Percentiles rank a stretch among this genome's conserved stretches.
These are phyloP conservation scores for Colletotrichum brevisporum DNA, from an alignment of 2,329 filamentous ascomycete genomes.

Conservation along the genomic window DNA sequence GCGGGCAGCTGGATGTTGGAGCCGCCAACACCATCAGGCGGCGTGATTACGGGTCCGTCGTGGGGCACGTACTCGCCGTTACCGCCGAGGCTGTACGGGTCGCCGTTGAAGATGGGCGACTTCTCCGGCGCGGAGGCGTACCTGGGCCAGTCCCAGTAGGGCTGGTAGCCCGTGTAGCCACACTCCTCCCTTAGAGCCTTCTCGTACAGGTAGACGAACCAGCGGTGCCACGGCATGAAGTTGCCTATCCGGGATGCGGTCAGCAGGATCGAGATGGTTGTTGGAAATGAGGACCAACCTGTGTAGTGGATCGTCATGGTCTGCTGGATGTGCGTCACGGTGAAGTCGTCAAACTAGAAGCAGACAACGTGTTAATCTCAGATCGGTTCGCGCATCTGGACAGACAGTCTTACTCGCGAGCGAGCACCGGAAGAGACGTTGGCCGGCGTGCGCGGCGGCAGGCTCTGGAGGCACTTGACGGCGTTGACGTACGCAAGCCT, in stretches of 20 bases:
- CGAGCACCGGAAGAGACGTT: constrained; percentile 57
- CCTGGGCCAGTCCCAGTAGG: constrained; percentile 55
- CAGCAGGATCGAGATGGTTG: too few species aligned
- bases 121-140: constrained; percentile 55
- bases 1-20: constrained; percentile 40
- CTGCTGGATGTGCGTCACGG: constrained; percentile 37
- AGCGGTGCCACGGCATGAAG: constrained; percentile 41
- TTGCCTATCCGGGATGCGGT: constrained; percentile 15
- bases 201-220: constrained; percentile 35
- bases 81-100: constrained; percentile 54
- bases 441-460: constrained; percentile 52
- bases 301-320: constrained; percentile 26
- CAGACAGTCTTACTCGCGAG: constrained; percentile 63
- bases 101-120: constrained; percentile 66
- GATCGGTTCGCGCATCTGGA: constrained; percentile 61
- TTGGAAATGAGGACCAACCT: neutral
- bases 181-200: constrained; percentile 41
- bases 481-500: constrained; percentile 59
- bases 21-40: constrained; percentile 46
- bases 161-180: constrained; percentile 41
- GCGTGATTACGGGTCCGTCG: constrained; percentile 47
- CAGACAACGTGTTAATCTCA: neutral
- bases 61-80: constrained; percentile 52
- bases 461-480: constrained; percentile 59
- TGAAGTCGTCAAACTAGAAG: constrained; percentile 39